These are phyloP conservation scores for Calonectria pseudoturangicola DNA, from an alignment of 2,329 filamentous ascomycete species.

Conservation along the genomic window DNA sequence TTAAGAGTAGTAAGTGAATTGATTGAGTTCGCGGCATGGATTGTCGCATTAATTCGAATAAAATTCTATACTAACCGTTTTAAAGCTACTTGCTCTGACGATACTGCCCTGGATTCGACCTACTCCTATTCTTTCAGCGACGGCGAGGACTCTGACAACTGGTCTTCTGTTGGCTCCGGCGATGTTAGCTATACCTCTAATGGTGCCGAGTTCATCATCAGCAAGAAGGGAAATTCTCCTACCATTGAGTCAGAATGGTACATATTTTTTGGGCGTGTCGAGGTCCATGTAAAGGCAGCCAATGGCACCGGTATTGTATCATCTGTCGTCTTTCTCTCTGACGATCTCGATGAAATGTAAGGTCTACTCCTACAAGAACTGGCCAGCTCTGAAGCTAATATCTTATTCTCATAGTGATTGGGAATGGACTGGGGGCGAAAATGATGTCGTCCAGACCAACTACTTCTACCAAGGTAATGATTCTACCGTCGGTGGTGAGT, in stretches of 20 bases:
- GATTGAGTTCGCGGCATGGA: neutral
- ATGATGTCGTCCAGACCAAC: slow-evolving; percentile 86
- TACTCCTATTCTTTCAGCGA: slow-evolving; percentile 43
- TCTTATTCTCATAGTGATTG: slow-evolving; percentile 70
- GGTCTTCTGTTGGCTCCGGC: slow-evolving; percentile 43
- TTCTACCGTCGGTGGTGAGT: slow-evolving; percentile 79
- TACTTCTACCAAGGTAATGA: slow-evolving; percentile 85
- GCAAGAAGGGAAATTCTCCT: slow-evolving; percentile 71
- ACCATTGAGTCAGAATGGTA: slow-evolving; percentile 83
- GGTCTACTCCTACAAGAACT: neutral
- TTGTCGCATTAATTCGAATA: neutral
- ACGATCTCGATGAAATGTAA: slow-evolving; percentile 75
- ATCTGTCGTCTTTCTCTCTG: slow-evolving; percentile 84
- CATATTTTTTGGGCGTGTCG: slow-evolving; percentile 88
- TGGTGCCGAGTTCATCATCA: slow-evolving; percentile 70
- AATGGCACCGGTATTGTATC: slow-evolving; percentile 85
- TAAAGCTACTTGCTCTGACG: slow-evolving; percentile 32
- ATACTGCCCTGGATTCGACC: slow-evolving; percentile 40
- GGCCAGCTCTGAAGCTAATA: neutral
- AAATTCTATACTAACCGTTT: neutral
- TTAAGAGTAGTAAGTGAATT: slow-evolving; percentile 44
- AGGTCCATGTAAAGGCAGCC: slow-evolving; percentile 81
- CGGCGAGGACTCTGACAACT: slow-evolving; percentile 40
- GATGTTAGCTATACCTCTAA: slow-evolving; percentile 43
- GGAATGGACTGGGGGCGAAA: slow-evolving; percentile 88